A percentile compares a stretch with the other conserved stretches of the same genome.
These are phyloP conservation scores for Rauvolfia tetraphylla DNA, from an alignment of 257 asterid species.

Conservation along the genomic window DNA sequence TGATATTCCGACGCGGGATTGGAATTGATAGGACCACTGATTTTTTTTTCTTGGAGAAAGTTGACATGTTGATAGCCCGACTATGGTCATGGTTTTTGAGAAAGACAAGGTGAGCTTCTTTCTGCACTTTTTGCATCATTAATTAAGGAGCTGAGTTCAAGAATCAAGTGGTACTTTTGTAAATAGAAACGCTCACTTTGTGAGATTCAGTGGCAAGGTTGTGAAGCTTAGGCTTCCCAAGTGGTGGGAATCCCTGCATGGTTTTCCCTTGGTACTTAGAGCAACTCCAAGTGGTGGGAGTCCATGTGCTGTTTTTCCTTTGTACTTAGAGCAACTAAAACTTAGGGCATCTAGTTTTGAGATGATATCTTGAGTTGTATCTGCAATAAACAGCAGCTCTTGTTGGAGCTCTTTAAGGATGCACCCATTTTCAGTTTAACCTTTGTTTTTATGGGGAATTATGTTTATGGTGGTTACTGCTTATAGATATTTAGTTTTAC, in stretches of 20 bases:
- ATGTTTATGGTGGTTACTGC: slow-evolving; percentile 4
- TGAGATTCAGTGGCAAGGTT: slow-evolving; percentile 1
- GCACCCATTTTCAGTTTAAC: neutral
- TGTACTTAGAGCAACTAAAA: neutral
- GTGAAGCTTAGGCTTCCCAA: neutral
- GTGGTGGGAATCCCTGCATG: neutral
- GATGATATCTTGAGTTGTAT: slow-evolving; percentile 5
- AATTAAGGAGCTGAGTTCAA: neutral
- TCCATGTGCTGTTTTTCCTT: neutral
- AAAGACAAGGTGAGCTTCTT: slow-evolving; percentile 56
- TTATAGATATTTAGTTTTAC: neutral
- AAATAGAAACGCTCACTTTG: neutral
- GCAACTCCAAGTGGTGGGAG: neutral
- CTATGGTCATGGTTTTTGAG: slow-evolving; percentile 78
- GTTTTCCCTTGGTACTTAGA: neutral
- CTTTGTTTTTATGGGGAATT: neutral
- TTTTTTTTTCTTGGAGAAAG: slow-evolving; percentile 92
- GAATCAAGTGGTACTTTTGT: neutral
- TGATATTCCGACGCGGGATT: slow-evolving; percentile 94
- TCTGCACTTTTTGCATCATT: slow-evolving; percentile 4
- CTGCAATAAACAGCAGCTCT: neutral
- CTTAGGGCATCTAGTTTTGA: slow-evolving; percentile 5
- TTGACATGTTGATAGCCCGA: slow-evolving; percentile 71
- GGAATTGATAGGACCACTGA: slow-evolving; percentile 85
- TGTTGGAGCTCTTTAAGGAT: neutral